These are phyloP conservation scores for Dryas octopetala DNA, from an alignment of 306 rosid species.

Conservation along the genomic window DNA sequence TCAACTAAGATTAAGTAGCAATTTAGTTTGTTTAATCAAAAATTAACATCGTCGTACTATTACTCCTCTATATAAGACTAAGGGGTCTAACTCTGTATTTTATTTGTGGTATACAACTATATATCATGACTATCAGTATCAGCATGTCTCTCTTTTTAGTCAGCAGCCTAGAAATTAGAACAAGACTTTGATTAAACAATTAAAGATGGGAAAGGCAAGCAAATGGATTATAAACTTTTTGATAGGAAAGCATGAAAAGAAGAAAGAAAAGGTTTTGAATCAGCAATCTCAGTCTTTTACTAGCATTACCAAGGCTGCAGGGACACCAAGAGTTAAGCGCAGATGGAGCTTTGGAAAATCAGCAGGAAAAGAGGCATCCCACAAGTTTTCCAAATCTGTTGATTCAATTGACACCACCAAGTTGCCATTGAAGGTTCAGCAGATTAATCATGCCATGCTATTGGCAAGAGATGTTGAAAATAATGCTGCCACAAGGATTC, in stretches of 20 bases:
- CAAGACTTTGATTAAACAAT: neutral
- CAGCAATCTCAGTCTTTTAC: neutral
- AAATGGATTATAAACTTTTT: constrained; percentile 77
- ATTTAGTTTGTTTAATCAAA: constrained; percentile 7
- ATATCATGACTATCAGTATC: neutral
- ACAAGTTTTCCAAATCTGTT: constrained; percentile 49
- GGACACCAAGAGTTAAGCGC: constrained; percentile 49
- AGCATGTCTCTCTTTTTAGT: neutral
- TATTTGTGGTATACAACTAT: neutral
- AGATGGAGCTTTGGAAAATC: constrained; percentile 74
- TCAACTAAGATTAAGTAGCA: constrained; percentile 6
- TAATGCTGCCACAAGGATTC: constrained; percentile 72
- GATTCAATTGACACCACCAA: constrained; percentile 41
- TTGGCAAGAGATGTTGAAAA: constrained; percentile 21
- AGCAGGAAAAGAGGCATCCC: constrained; percentile 36
- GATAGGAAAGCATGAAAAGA: constrained; percentile 59
- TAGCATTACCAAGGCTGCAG: constrained; percentile 16
- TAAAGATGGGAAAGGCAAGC: constrained; percentile 69
- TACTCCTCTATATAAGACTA: neutral
- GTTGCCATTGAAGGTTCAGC: constrained; percentile 35
- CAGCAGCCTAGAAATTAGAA: neutral
- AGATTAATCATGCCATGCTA: constrained; percentile 20
- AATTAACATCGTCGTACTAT: neutral
- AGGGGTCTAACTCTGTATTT: neutral
- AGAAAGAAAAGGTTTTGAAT: constrained; percentile 26